Evolutionary conservation across 2,329 filamentous ascomycete genomes (phyloP).

Genomic region (Penicillium vulpinum): DNA sequence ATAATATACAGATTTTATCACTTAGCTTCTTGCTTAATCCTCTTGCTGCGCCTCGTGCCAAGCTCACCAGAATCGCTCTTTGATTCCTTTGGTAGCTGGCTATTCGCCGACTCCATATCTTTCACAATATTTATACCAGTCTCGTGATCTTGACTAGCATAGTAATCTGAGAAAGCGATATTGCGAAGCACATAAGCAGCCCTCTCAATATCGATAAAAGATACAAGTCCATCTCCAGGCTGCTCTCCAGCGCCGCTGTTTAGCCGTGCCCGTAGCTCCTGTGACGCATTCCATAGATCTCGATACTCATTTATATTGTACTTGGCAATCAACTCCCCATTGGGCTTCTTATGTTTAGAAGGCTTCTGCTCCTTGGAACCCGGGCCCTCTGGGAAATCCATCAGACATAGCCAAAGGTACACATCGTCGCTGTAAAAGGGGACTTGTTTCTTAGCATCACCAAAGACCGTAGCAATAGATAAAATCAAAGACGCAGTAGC

Average conservation of each 20-base stretch:
- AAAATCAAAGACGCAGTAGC: slow-evolving; percentile 47
- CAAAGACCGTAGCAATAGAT: slow-evolving; percentile 29
- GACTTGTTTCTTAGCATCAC: slow-evolving; percentile 16
- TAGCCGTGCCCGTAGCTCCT: slow-evolving; percentile 25
- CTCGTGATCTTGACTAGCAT: neutral
- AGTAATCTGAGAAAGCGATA: slow-evolving; percentile 30
- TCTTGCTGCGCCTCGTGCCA: neutral
- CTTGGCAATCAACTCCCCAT: slow-evolving; percentile 39
- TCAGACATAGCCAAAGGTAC: slow-evolving; percentile 41
- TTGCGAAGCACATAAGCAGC: slow-evolving; percentile 42
- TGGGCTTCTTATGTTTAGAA: slow-evolving; percentile 19
- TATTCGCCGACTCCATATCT: neutral
- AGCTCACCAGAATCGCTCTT: neutral
- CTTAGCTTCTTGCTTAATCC: neutral
- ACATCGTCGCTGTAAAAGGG: slow-evolving; percentile 49
- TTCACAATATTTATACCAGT: neutral
- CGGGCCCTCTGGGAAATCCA: slow-evolving; percentile 18
- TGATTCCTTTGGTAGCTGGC: neutral
- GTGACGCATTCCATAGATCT: slow-evolving; percentile 32
- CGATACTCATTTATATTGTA: slow-evolving; percentile 44
- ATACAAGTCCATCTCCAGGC: slow-evolving; percentile 15
- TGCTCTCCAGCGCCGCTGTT: slow-evolving; percentile 12
- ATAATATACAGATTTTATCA: neutral
- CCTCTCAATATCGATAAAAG: slow-evolving; percentile 37
- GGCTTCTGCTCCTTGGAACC: slow-evolving; percentile 1